A percentile compares a stretch with the other conserved stretches of the same genome.
phyloP scores from a whole-genome alignment of 345 rosid species.

The Cochlearia excelsa region DNA sequence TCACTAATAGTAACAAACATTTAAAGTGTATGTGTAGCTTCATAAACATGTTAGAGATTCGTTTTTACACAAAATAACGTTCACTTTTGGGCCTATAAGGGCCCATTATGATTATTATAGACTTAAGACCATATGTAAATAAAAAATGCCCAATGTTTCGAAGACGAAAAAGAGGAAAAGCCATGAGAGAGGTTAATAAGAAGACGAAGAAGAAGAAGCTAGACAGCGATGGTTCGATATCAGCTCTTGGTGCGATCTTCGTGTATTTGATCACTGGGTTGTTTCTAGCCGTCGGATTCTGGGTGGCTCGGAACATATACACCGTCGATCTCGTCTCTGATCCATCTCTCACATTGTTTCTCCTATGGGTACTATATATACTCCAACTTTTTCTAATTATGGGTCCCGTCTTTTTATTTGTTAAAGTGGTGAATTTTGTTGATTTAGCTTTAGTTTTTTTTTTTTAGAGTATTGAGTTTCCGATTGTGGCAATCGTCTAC shows the following conservation, averaged over 20 bases:
- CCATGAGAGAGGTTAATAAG: slow-evolving; percentile 11
- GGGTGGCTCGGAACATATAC: slow-evolving; percentile 45
- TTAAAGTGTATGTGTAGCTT: neutral
- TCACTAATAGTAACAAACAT: neutral
- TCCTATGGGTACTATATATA: slow-evolving; percentile 47
- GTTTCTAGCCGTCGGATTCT: slow-evolving; percentile 44
- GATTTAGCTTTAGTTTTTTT: neutral
- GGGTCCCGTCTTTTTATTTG: neutral
- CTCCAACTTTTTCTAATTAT: neutral
- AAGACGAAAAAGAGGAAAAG: neutral
- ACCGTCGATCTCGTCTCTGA: slow-evolving; percentile 57
- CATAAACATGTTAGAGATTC: neutral
- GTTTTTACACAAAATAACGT: no score
- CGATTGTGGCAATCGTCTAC: slow-evolving; percentile 51
- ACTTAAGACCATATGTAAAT: no score
- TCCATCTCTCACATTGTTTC: slow-evolving; percentile 54
- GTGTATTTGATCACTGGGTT: slow-evolving; percentile 47
- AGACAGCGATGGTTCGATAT: slow-evolving; percentile 25
- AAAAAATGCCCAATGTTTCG: neutral
- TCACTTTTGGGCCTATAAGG: no score
- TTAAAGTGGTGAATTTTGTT: neutral
- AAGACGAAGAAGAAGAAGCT: slow-evolving; percentile 15
- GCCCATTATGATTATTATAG: no score
- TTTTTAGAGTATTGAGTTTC: slow-evolving; percentile 47
- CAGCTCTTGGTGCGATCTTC: slow-evolving; percentile 30